Base-by-base conservation (phyloP, 2,329 filamentous ascomycete genomes). In the Xylariales sp. region DNA sequence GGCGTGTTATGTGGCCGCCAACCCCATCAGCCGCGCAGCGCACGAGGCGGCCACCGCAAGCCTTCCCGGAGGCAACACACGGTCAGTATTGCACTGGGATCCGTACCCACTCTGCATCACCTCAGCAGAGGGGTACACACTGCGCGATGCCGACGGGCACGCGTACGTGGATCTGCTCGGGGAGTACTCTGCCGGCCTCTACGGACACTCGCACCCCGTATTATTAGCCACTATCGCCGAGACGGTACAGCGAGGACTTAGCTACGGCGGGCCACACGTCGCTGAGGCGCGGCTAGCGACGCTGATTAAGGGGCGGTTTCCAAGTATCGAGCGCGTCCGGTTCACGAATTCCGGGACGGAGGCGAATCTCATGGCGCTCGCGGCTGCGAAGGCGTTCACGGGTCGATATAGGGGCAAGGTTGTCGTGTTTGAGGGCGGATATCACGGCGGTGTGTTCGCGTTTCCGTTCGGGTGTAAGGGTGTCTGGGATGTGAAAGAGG, bases 181-280 rank as follows among this genome's bases (percentile, higher is more conserved):
- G 41, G 90, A 92, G 76, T 87, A 87, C 73, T 88, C 87, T 0
- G 90, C 90, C 1, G 89, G 87, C 1, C 81, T 92, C 12, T 91
- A 87, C 73, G 90, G 90, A 0, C 90, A 92, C 78, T 89, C 86
- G 0, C 82, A 91, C 61, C 84, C 86, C 0, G 71, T 80, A 1
- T 86, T 92, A 62, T 57, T 81, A 3, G 72, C 78, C 0, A 82
- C 88, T 0, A 79, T 91, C 1, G 78, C 81, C 46, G 80, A 81
- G 14, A 68, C 67, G 49, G 32, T 48, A 49, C 49, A 54, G 46
- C 65, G 53, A 14, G 70, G 69, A 9, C 41, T 68, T 18, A 64
- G 65, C 10, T 71, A 68, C 57, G 71, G 70, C n/a, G 68, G 65
- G 3, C 63, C 62, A 28, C 68, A 70, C n/a, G 63, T 41, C 1